A percentile compares a stretch with the other conserved stretches of the same genome.
Evolutionary conservation across 495 filamentous ascomycete genomes (phyloP).

Genomic region (Aspergillus biplanus): DNA sequence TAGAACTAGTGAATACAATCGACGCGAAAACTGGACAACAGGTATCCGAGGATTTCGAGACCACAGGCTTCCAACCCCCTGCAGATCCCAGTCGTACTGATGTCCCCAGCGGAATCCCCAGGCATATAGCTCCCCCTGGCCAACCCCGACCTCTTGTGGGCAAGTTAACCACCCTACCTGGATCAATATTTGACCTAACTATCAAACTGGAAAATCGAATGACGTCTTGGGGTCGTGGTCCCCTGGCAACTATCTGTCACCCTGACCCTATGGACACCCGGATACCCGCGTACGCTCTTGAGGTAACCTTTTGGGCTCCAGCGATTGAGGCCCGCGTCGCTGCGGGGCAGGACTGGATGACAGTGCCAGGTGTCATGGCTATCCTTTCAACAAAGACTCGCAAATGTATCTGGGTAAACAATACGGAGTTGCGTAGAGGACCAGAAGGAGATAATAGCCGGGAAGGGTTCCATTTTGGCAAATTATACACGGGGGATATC

Average conservation of each 20-base stretch:
- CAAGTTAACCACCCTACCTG: constrained; percentile 45
- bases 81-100: constrained; percentile 16
- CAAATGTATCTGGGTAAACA: constrained; percentile 74
- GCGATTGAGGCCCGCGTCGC: constrained; percentile 60
- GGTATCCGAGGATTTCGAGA: constrained; percentile 33
- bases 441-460: constrained; percentile 49
- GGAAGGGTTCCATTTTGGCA: constrained; percentile 62
- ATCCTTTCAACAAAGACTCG: constrained; percentile 75
- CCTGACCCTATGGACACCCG: constrained; percentile 60
- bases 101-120: constrained; percentile 12
- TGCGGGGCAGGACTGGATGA: constrained; percentile 61
- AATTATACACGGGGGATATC: constrained; percentile 71
- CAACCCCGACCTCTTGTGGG: constrained; percentile 49
- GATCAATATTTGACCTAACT: constrained; percentile 56
- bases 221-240: constrained; percentile 75
- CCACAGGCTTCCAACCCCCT: constrained; percentile 24
- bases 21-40: constrained; percentile 47
- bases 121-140: constrained; percentile 28
- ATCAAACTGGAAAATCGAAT: constrained; percentile 65
- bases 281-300: constrained; percentile 81
- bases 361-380: constrained; percentile 54
- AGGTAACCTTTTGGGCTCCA: constrained; percentile 71
- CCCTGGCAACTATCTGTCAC: constrained; percentile 63
- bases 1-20: constrained; percentile 45
- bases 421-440: constrained; percentile 51